Evolutionary conservation across 208 protist species (phyloP).

Genomic region (Wallacemonas rigidus): DNA sequence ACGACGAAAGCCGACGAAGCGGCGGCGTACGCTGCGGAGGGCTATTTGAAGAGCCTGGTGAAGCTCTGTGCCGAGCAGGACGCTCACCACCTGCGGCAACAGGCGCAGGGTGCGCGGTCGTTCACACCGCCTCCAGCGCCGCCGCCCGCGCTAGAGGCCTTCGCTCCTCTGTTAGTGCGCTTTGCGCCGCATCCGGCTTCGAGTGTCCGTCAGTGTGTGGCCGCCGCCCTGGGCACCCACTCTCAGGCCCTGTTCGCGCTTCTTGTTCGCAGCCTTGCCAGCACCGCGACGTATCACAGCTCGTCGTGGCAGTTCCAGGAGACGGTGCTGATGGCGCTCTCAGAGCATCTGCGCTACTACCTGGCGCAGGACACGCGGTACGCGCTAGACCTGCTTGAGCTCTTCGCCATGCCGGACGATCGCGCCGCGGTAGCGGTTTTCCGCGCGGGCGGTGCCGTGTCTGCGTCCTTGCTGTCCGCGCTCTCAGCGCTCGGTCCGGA

Average conservation of each 20-base stretch:
- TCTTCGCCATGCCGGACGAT: conserved; percentile 9
- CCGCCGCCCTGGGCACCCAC: conserved; percentile 56
- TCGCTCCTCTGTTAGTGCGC: conserved; percentile 42
- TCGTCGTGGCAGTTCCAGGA: conserved; percentile 65
- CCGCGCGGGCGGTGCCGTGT: not conserved
- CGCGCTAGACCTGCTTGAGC: conserved; percentile 7
- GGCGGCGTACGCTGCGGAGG: conserved; percentile 37
- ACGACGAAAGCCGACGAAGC: conserved; percentile 23
- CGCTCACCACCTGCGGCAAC: conserved; percentile 7
- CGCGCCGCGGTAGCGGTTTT: not conserved
- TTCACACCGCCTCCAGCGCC: not conserved
- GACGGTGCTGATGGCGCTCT: conserved; percentile 83
- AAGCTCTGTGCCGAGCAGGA: conserved; percentile 23
- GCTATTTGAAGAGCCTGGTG: conserved; percentile 43
- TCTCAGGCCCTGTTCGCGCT: conserved; percentile 50
- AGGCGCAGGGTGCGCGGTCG: not conserved
- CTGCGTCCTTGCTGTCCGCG: not conserved
- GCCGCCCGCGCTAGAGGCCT: conserved; percentile 9
- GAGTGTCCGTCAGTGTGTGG: conserved; percentile 76
- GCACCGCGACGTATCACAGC: not conserved
- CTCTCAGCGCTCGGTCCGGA: not conserved
- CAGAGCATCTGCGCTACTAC: conserved; percentile 59
- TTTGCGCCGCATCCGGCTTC: conserved; percentile 64
- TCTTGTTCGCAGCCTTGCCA: conserved; percentile 11
- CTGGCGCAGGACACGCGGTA: conserved; percentile 21